Percentiles rank a stretch among this genome's conserved stretches.
Conservation (phyloP, 1,139 yeast genomes). For the Zygoascus meyerae region DNA sequence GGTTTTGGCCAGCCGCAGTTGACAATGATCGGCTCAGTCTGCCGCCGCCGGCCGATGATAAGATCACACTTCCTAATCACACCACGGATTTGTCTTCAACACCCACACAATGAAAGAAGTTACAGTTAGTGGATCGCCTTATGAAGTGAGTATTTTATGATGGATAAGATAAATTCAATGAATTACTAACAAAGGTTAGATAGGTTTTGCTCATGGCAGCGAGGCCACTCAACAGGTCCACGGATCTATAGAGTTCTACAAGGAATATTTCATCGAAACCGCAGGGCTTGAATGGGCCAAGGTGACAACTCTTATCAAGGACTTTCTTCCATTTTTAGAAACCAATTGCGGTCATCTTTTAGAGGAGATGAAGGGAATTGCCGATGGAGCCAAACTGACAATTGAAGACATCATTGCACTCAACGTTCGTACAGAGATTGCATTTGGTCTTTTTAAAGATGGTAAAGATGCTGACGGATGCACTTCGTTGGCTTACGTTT, state of each 20-base stretch:
- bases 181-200: conserved; percentile 11
- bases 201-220: conserved; percentile 27
- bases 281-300: conserved; percentile 25
- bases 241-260: conserved; percentile 24
- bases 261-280: conserved; percentile 20
- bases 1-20: no score
- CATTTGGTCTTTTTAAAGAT: conserved; percentile 24
- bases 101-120: conserved; percentile 5
- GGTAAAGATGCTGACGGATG: conserved; percentile 30
- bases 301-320: conserved; percentile 21
- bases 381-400: conserved; percentile 31
- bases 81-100: no score
- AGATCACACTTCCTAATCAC: no score
- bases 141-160: conserved; percentile 6
- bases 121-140: conserved; percentile 3
- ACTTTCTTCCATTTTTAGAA: conserved; percentile 24
- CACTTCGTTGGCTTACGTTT: conserved; percentile 28
- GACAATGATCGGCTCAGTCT: no score
- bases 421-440: conserved; percentile 34
- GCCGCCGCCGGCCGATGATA: no score
- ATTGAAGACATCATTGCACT: conserved; percentile 32
- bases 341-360: conserved; percentile 26
- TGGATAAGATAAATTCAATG: not conserved
- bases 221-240: conserved; percentile 24
- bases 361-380: conserved; percentile 33